Conservation (phyloP, 805 yeast species). For the Pichia membranifaciens region DNA sequence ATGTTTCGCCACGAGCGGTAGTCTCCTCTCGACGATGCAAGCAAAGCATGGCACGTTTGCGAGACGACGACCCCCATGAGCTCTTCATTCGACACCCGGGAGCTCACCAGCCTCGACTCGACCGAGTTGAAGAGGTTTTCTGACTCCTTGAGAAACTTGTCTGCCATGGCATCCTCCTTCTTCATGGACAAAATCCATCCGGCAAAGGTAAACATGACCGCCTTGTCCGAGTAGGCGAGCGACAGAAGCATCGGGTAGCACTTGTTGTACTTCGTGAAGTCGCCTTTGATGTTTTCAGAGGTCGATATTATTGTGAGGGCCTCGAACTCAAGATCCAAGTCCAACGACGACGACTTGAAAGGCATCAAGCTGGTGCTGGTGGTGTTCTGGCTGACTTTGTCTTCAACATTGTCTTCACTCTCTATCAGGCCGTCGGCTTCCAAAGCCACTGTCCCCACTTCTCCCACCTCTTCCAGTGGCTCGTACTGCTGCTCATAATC, state of each 20-base stretch:
- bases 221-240: not conserved
- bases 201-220: conserved; percentile 5
- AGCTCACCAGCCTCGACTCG: not conserved
- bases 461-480: too few species aligned
- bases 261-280: conserved; percentile 1
- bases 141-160: not conserved
- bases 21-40: conserved; percentile 2
- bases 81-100: not conserved
- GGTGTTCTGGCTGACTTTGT: not conserved
- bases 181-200: conserved; percentile 4
- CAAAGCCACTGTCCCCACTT: too few species aligned
- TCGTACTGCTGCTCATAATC: too few species aligned
- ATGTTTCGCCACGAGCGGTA: not conserved
- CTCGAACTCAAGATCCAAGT: conserved; percentile 1
- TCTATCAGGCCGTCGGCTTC: not conserved
- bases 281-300: not conserved
- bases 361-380: not conserved
- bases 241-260: conserved; percentile 1
- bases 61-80: not conserved
- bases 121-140: not conserved
- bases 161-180: not conserved
- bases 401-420: not conserved
- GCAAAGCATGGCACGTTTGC: not conserved
- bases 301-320: conserved; percentile 2
- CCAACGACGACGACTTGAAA: not conserved